These are phyloP conservation scores for Eruca vesicaria DNA, from an alignment of 441 rosid genomes.

Conservation along the genomic window DNA sequence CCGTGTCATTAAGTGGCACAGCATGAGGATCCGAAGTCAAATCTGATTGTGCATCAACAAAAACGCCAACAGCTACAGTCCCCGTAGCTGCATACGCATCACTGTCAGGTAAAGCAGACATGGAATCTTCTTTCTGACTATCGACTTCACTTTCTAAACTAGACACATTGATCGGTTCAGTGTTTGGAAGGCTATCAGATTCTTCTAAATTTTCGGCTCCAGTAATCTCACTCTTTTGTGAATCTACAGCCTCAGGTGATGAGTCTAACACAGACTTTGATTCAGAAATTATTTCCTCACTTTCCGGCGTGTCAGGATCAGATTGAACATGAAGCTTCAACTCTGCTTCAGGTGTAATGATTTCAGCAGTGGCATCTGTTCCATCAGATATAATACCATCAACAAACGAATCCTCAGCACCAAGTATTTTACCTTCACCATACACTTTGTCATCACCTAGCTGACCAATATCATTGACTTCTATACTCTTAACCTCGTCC, in stretches of 20 bases:
- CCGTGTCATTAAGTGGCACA: constrained; percentile 35
- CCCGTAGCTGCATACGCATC: constrained; percentile 31
- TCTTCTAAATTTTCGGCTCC: constrained; percentile 33
- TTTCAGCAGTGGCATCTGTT: constrained; percentile 33
- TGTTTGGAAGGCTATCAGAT: constrained; percentile 27
- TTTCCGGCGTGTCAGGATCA: constrained; percentile 38
- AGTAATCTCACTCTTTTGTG: constrained; percentile 12
- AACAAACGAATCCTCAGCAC: constrained; percentile 20
- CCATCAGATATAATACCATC: constrained; percentile 35
- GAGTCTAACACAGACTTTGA: constrained; percentile 13
- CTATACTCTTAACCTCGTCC: constrained; percentile 36
- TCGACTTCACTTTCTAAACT: constrained; percentile 28
- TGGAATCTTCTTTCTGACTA: constrained; percentile 35
- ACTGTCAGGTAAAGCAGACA: constrained; percentile 37
- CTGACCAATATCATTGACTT: constrained; percentile 34
- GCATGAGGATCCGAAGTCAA: constrained; percentile 35
- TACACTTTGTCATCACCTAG: constrained; percentile 41
- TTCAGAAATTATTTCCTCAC: constrained; percentile 39
- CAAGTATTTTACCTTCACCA: constrained; percentile 38
- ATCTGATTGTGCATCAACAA: constrained; percentile 41
- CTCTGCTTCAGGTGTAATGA: constrained; percentile 38
- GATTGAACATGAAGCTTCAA: constrained; percentile 36
- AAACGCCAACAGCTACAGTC: constrained; percentile 32
- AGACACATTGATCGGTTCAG: constrained; percentile 36
- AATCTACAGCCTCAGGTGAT: constrained; percentile 20